A percentile compares a stretch with the other conserved stretches of the same genome.
phyloP scores from a whole-genome alignment of 139 green algal species.

The Ettlia oleoabundans region DNA sequence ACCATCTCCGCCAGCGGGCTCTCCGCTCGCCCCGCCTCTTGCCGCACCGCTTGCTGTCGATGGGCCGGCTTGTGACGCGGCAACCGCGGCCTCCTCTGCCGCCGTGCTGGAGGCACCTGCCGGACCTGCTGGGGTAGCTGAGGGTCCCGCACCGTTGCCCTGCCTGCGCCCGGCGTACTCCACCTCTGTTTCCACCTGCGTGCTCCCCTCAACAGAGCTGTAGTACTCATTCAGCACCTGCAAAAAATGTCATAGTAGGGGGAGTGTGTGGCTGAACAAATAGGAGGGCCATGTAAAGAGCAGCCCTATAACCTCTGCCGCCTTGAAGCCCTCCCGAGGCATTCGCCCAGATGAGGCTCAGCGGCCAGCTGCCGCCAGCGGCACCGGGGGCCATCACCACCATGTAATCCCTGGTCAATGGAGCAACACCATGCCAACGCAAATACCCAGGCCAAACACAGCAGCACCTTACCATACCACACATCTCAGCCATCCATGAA shows the following conservation, averaged over 20 bases:
- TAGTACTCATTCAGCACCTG: constrained; percentile 34
- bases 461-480: too few species aligned
- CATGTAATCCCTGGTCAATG: too few species aligned
- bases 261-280: too few species aligned
- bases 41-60: background rate
- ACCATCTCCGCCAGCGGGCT: background rate
- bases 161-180: background rate
- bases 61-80: background rate
- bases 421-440: too few species aligned
- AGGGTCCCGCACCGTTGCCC: background rate
- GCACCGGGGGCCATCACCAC: too few species aligned
- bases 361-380: too few species aligned
- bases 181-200: constrained; percentile 9
- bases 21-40: background rate
- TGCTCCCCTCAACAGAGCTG: background rate
- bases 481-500: too few species aligned
- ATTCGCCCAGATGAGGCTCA: too few species aligned
- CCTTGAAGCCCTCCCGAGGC: too few species aligned
- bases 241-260: background rate
- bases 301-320: too few species aligned
- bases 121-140: background rate
- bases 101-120: background rate
- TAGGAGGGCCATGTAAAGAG: too few species aligned
- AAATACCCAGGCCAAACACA: too few species aligned
- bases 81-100: background rate